Evolutionary conservation across 495 filamentous ascomycete species (phyloP), one percentile per base, ranked within the genome.

Genomic region (Letharia columbiana): DNA sequence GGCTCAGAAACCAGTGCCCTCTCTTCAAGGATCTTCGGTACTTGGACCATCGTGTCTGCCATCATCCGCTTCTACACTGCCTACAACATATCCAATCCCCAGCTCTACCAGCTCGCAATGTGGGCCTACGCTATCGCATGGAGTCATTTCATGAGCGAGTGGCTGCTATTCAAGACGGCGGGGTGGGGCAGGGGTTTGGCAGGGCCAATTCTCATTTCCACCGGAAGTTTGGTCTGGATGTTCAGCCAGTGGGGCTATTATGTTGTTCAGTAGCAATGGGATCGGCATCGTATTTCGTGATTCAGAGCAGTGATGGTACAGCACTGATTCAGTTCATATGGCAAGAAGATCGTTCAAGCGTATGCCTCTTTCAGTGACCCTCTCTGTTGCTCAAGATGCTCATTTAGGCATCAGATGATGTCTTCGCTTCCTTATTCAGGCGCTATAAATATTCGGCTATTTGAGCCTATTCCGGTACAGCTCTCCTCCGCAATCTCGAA

Each of bases 61-160:
- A 76, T 96, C 44, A 80, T 98, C 60, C 85, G 94, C 40, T 72
- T 92, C 68, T 95, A 94, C 71, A 90, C 91, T 13, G 89, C 89
- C 37, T 97, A 96, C 80, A 80, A 96, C 74, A 88, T 96, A 65
- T 77, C 82, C 49, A 84, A 89, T 63, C 79, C 84, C 4, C 77
- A 78, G 42, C 74, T 89, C 13, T 98, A 96, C 71, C 81, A 94
- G 69, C 77, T 98, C 42, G 89, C 87, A 20, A 70, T 92, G 45
- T 89, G 82, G 83, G 92, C 90, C 1, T 96, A 90, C 74, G 82
- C 80, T 1, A 81, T 97, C 69, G 95, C 93, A 3, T 83, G 86
- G 50, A 72, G 75, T 37, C 95, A 98, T 75, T 99, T 98, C 71
- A 76, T 84, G 56, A 86, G 83, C 66, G 94, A 99, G 80, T 89